Conservation (phyloP, 345 rosid genomes). For the Corchorus olitorius region DNA sequence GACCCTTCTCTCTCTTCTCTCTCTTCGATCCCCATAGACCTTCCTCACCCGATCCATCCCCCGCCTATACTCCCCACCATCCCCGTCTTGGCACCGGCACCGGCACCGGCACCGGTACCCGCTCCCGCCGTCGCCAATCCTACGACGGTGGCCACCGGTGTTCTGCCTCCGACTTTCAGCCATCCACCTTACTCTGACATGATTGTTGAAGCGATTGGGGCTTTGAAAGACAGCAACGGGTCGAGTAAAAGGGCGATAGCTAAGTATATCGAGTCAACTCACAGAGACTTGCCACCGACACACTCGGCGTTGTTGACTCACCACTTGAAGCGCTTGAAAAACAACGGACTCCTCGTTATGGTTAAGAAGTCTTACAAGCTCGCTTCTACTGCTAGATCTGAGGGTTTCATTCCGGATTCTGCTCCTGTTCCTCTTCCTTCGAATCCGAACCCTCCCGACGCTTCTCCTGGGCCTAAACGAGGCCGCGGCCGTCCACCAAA, state of each 20-base stretch:
- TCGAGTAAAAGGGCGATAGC: constrained; percentile 83
- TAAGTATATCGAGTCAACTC: constrained; percentile 53
- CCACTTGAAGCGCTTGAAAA: constrained; percentile 61
- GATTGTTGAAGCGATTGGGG: constrained; percentile 69
- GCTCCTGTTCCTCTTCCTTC: not conserved
- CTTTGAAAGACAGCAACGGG: constrained; percentile 68
- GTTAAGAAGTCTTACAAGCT: constrained; percentile 69
- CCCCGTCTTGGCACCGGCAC: not conserved
- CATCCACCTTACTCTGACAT: constrained; percentile 42
- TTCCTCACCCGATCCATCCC: constrained; percentile 11
- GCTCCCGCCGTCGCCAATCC: not conserved
- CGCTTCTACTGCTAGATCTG: constrained; percentile 42
- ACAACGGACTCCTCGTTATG: constrained; percentile 51
- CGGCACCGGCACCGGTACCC: too few species aligned
- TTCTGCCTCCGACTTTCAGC: constrained; percentile 9
- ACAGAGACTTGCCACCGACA: constrained; percentile 48
- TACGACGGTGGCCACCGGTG: not conserved
- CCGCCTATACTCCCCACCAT: constrained; percentile 13
- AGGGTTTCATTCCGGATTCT: constrained; percentile 7
- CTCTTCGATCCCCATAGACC: constrained; percentile 20
- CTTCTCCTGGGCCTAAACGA: constrained; percentile 41
- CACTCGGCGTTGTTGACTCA: constrained; percentile 61
- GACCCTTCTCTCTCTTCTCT: constrained; percentile 13
- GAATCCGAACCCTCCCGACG: constrained; percentile 5
- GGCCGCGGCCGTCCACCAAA: constrained; percentile 82